Percentiles rank a stretch among this genome's conserved stretches.
These are phyloP conservation scores for Hylodesmum podocarpum DNA, from an alignment of 306 rosid genomes.

Conservation along the genomic window DNA sequence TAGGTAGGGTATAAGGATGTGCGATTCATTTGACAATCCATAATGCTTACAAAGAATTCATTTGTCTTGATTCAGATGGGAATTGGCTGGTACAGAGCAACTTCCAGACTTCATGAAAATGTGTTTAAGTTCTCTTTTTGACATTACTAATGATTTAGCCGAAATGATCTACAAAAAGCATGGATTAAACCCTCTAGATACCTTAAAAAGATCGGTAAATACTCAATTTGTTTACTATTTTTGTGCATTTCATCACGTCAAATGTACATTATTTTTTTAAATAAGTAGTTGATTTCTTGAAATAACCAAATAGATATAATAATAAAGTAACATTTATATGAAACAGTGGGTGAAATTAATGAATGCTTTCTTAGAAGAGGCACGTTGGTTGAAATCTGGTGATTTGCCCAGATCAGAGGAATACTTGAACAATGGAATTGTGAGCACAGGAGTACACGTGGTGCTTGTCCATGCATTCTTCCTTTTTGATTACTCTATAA, in stretches of 20 bases:
- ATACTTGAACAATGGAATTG: slow-evolving; percentile 48
- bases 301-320: background rate
- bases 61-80: slow-evolving; percentile 26
- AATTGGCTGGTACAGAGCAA: slow-evolving; percentile 29
- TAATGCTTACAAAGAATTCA: background rate
- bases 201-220: slow-evolving; percentile 28
- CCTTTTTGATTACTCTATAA: slow-evolving; percentile 41
- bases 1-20: too few relatives aligned
- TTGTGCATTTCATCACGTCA: background rate
- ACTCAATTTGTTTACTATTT: background rate
- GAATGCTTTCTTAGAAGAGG: slow-evolving; percentile 48
- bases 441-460: slow-evolving; percentile 54
- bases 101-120: slow-evolving; percentile 28
- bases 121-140: slow-evolving; percentile 19
- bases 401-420: slow-evolving; percentile 38
- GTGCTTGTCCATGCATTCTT: slow-evolving; percentile 45
- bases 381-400: slow-evolving; percentile 43
- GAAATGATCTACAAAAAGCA: slow-evolving; percentile 19
- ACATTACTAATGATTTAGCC: slow-evolving; percentile 26
- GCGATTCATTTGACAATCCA: background rate
- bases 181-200: slow-evolving; percentile 29
- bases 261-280: background rate
- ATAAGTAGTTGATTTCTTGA: background rate
- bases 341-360: slow-evolving; percentile 51
- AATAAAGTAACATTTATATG: background rate